Evolutionary conservation across 2,329 filamentous ascomycete genomes (phyloP), one percentile per base, ranked within the genome.

Genomic region (Cladophialophora carrionii): DNA sequence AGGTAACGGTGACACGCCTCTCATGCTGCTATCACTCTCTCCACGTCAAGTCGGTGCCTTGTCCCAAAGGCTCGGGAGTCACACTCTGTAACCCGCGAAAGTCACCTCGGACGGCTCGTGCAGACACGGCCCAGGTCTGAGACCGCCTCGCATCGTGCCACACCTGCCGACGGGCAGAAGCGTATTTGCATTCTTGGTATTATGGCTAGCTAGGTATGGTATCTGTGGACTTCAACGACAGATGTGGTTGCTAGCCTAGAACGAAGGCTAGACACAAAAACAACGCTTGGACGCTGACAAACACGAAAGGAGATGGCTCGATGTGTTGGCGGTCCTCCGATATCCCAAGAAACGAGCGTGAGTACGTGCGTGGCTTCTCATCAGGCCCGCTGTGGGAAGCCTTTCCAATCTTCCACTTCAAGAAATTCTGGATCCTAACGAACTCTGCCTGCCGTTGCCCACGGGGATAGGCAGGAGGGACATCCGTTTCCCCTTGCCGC

Each of bases 401-500:
- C 52, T 54, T 54, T 17, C 29, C 52, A 29, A 31, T 61, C 57
- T 49, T 51, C 31, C 54, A 54, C 53, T 41, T 60, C 31, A 60
- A 61, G 61, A 65, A 34, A 69, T 65, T 29, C 67, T 65, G 32
- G 59, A 57, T 29, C 67, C 67, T 31, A 69, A 32, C 34, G 67
- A 69, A 65, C 67, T 69, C 53, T 69, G 67, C 48, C 67, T 65
- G 51, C 67, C 67, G 49, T 59, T 66, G 17, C 64, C 67, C 22
- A 62, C 60, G 8, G 67, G 67, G 9, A 71, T 64, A 20, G 71
- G 71, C 22, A 72, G 57, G 29, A 71, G 66, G 24, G 71, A 68
- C 71, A 72, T 68, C 24, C 71, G 70, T 57, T 69, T 67, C 31
- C 67, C 60, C 57, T 72, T 72, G 22, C 68, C 70, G 31, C 63